Conservation (phyloP, 805 yeast species). For the Sugiyamaella marilandica region DNA sequence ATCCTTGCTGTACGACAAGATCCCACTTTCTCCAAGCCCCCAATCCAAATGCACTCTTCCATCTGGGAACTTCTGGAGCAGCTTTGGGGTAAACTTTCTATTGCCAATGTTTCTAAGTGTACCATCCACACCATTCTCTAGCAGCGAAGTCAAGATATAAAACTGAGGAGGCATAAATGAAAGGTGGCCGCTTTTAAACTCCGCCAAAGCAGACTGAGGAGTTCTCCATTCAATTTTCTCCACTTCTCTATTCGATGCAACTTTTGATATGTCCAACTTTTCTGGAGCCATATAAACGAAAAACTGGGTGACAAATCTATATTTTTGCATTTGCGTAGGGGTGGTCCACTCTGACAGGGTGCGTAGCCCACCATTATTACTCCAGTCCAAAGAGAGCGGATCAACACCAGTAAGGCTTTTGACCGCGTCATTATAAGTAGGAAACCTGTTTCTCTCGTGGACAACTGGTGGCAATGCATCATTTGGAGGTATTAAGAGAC, state of each 20-base stretch:
- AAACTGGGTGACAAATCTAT: conserved; percentile 29
- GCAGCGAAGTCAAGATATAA: conserved; percentile 22
- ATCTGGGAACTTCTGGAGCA: conserved; percentile 16
- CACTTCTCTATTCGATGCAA: conserved; percentile 12
- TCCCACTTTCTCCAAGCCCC: conserved; percentile 25
- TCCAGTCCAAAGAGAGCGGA: conserved; percentile 12
- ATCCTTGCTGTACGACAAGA: conserved; percentile 12
- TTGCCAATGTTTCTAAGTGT: conserved; percentile 12
- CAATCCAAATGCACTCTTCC: conserved; percentile 24
- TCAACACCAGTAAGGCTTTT: conserved; percentile 7
- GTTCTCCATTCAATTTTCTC: conserved; percentile 26
- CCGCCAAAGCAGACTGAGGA: conserved; percentile 23
- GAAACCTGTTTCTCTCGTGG: conserved; percentile 7
- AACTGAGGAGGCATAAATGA: conserved; percentile 32
- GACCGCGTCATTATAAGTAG: conserved; percentile 12
- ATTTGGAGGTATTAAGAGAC: conserved; percentile 25
- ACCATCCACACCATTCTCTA: conserved; percentile 12
- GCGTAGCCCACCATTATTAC: conserved; percentile 11
- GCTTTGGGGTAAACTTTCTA: conserved; percentile 22
- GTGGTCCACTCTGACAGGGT: conserved; percentile 29
- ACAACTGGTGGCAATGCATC: conserved; percentile 5
- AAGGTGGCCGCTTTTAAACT: conserved; percentile 21
- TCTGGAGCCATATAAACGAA: conserved; percentile 21
- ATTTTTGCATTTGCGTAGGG: conserved; percentile 21
- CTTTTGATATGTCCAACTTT: conserved; percentile 13